A percentile compares a stretch with the other conserved stretches of the same genome.
phyloP scores from a whole-genome alignment of 2,329 filamentous ascomycete genomes.

The Sarocladium oryzae region DNA sequence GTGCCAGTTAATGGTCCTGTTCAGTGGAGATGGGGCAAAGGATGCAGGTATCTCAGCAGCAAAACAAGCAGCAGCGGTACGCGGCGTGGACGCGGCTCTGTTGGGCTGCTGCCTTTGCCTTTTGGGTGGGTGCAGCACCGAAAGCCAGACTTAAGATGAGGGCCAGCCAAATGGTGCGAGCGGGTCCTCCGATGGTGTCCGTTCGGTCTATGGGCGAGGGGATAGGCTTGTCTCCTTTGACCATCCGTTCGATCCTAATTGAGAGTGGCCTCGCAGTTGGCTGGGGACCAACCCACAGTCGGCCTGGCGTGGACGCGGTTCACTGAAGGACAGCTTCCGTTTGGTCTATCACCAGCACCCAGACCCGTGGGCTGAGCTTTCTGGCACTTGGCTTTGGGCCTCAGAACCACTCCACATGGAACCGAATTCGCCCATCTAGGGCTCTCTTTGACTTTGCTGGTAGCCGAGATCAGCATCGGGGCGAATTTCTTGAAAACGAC shows the following conservation, averaged over 20 bases:
- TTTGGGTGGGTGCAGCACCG: not conserved
- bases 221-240: not conserved
- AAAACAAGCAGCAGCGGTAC: not conserved
- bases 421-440: no score
- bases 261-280: not conserved
- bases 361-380: constrained; percentile 1
- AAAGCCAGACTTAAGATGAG: constrained; percentile 1
- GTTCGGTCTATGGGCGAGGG: not conserved
- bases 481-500: not conserved
- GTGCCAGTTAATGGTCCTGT: not conserved
- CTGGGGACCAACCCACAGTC: not conserved
- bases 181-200: constrained; percentile 3
- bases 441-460: not conserved
- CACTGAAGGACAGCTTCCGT: constrained; percentile 3
- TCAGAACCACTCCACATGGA: no score
- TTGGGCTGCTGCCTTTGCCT: not conserved
- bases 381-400: not conserved
- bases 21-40: not conserved
- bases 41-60: not conserved
- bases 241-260: not conserved
- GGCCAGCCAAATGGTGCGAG: not conserved
- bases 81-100: not conserved
- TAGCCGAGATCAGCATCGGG: not conserved
- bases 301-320: constrained; percentile 2
- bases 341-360: not conserved